Conservation (phyloP, 129 eudicot genomes). For the Silybum marianum region DNA sequence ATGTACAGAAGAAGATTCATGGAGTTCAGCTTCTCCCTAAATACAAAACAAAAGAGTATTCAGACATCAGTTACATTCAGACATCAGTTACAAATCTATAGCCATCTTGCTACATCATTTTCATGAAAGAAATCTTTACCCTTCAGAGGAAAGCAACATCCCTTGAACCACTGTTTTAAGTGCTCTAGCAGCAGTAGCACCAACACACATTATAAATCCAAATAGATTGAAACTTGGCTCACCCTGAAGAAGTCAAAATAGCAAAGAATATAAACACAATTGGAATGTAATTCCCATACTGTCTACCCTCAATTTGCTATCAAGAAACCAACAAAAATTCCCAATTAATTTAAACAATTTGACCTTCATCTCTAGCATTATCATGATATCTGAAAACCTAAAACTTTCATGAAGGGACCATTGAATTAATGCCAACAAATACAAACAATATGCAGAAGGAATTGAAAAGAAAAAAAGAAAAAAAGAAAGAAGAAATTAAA, state of each 20-base stretch:
- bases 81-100: slow-evolving; percentile 7
- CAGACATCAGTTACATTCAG: slow-evolving; percentile 9
- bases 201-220: slow-evolving; percentile 81
- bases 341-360: not conserved
- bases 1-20: slow-evolving; percentile 92
- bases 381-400: not conserved
- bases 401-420: not conserved
- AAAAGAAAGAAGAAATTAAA: not conserved
- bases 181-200: slow-evolving; percentile 95
- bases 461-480: not conserved
- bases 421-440: not conserved
- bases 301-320: not conserved
- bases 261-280: not conserved
- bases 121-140: slow-evolving; percentile 37
- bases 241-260: slow-evolving; percentile 41
- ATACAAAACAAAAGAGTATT: slow-evolving; percentile 5
- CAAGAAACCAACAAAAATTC: not conserved
- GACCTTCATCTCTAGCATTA: no score
- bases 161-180: slow-evolving; percentile 85
- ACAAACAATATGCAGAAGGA: not conserved
- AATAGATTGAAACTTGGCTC: slow-evolving; percentile 84
- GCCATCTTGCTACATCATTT: not conserved
- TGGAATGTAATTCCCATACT: not conserved
- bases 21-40: slow-evolving; percentile 78
- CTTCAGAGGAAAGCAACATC: slow-evolving; percentile 78